phyloP scores from a whole-genome alignment of 2,329 filamentous ascomycete species.

The Dactylella cylindrospora region DNA sequence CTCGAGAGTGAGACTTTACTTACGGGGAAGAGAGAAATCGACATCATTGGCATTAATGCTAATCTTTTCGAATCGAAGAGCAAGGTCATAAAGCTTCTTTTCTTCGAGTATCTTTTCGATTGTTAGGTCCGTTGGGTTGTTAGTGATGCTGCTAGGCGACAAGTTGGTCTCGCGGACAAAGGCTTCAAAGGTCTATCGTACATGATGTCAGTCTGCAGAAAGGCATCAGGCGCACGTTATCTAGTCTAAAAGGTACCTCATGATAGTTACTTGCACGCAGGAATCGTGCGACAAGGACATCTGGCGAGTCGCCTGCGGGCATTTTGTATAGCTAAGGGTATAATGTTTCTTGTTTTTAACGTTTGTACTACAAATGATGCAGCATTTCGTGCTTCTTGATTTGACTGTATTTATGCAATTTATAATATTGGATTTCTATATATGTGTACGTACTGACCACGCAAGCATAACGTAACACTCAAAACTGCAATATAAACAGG shows the following conservation, averaged over 20 bases:
- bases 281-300: slow-evolving; percentile 54
- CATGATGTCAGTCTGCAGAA: too few relatives aligned
- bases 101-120: slow-evolving; percentile 49
- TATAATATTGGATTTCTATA: neutral
- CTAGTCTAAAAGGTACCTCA: slow-evolving; percentile 49
- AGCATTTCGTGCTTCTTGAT: neutral
- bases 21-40: slow-evolving; percentile 47
- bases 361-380: too few relatives aligned
- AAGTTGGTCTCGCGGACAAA: slow-evolving; percentile 48
- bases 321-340: too few relatives aligned
- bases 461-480: too few relatives aligned
- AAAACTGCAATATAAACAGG: too few relatives aligned
- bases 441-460: neutral
- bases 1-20: slow-evolving; percentile 53
- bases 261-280: slow-evolving; percentile 53
- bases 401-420: neutral
- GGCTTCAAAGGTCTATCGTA: slow-evolving; percentile 46
- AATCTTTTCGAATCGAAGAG: slow-evolving; percentile 47
- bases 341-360: too few relatives aligned
- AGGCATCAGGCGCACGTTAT: slow-evolving; percentile 5
- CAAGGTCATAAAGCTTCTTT: slow-evolving; percentile 48
- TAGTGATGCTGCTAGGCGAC: slow-evolving; percentile 37
- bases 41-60: slow-evolving; percentile 40
- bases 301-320: slow-evolving; percentile 51
- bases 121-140: slow-evolving; percentile 44